Evolutionary conservation across 106 monocot species (phyloP), one percentile per base, ranked within the genome.

Genomic region (Hemerocallis citrina): DNA sequence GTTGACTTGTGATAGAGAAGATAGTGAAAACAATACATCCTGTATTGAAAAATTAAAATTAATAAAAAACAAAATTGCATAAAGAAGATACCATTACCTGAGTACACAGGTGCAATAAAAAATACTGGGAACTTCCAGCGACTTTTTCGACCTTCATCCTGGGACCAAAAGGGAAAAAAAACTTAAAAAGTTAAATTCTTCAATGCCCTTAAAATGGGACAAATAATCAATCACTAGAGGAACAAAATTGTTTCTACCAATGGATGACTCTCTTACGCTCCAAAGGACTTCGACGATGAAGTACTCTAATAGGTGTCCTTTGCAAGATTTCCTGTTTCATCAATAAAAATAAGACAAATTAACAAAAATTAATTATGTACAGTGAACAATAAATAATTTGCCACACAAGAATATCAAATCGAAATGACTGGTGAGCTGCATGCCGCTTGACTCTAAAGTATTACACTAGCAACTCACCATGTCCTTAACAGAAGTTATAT

Each of bases 211-310:
- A 25, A 57, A 20, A 57, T 0, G 2, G 7, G 24, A 33, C 13
- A 11, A 51, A 52, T 6, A 44, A 55, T 42, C 17, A 37, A 23
- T 20, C 12, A 34, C 27, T 19, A 48, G 5, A 44, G 38, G 3
- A 19, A n/a, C n/a, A n/a, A 42, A 20, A 41, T 20, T 8, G 13
- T 10, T 43, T 58, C 31, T 77, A 98, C 96, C 96, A 98, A 73
- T 98, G 91, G 77, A 98, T 85, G n/a, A 80, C 75, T 49, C 77
- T 35, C 57, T 79, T 88, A 13, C 96, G 75, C 49, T 88, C 91
- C 66, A 98, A 56, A 62, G 87, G 88, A 52, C 96, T 98, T 68
- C 96, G 64, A 23, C 96, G 83, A 75, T 98, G 96, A 70, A 98
- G 87, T 28, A 98, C 91, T 58, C 96, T 78, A 40, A 98, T 55